Conservation (phyloP, 768 basidiomycete genomes). For the Goffeauzyma gilvescens region DNA sequence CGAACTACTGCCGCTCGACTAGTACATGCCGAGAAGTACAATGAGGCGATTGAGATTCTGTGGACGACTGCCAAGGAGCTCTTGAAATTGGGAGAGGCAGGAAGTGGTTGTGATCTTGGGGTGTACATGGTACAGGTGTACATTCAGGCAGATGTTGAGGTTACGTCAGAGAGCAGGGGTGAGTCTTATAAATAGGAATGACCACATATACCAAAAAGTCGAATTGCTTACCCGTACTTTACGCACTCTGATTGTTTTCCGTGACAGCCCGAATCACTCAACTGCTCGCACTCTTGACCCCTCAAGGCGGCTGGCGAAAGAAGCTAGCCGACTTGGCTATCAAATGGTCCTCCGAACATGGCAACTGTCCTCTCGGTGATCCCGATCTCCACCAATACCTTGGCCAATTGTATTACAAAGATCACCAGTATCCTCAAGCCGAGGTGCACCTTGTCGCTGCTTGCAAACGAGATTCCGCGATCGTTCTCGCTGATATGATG, state of each 20-base stretch:
- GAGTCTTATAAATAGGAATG: conserved; percentile 18
- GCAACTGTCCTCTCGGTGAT: conserved; percentile 70
- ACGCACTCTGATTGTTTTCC: neutral
- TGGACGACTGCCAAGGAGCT: conserved; percentile 77
- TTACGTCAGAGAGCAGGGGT: conserved; percentile 69
- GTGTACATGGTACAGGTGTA: conserved; percentile 67
- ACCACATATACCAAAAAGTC: conserved; percentile 4
- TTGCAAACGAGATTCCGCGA: conserved; percentile 73
- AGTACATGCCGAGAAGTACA: conserved; percentile 43
- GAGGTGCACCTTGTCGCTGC: conserved; percentile 68
- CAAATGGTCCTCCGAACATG: conserved; percentile 65
- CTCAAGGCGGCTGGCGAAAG: conserved; percentile 71
- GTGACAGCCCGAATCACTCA: conserved; percentile 64
- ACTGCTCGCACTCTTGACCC: conserved; percentile 65
- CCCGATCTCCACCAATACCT: conserved; percentile 71
- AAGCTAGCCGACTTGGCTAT: conserved; percentile 67
- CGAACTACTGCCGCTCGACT: conserved; percentile 74
- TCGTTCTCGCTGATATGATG: conserved; percentile 68
- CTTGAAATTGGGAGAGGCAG: conserved; percentile 67
- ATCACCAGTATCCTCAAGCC: conserved; percentile 53
- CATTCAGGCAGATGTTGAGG: conserved; percentile 48
- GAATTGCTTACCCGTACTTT: neutral
- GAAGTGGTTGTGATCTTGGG: conserved; percentile 74
- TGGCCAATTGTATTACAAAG: conserved; percentile 51
- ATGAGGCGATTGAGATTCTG: conserved; percentile 76